These are phyloP conservation scores for Corylus heterophylla DNA, from an alignment of 306 rosid genomes.

Conservation along the genomic window DNA sequence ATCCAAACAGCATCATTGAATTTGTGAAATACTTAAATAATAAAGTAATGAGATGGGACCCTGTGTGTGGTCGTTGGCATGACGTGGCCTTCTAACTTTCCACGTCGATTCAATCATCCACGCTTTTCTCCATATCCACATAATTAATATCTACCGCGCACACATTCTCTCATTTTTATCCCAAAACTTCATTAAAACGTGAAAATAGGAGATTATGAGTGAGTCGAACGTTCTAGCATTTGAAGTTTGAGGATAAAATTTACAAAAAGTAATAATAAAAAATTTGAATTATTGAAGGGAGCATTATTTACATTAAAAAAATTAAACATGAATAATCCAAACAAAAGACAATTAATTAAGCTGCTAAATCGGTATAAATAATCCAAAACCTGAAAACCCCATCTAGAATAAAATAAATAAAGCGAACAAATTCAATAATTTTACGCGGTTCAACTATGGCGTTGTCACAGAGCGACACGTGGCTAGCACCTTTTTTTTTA, in stretches of 20 bases:
- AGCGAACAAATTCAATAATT: background rate
- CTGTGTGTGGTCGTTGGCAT: background rate
- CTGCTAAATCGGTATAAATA: background rate
- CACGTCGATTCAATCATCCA: background rate
- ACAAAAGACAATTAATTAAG: background rate
- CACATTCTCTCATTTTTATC: background rate
- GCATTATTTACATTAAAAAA: background rate
- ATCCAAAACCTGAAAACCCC: background rate
- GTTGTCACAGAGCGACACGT: constrained; percentile 28
- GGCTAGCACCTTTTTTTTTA: constrained; percentile 7
- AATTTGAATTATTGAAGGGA: background rate
- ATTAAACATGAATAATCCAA: background rate
- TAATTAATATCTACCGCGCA: background rate
- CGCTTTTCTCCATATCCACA: background rate
- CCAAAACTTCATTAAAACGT: background rate
- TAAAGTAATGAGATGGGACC: background rate
- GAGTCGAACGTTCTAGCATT: too few species aligned
- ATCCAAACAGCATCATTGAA: constrained; percentile 40
- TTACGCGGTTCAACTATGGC: constrained; percentile 24
- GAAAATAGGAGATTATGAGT: too few species aligned
- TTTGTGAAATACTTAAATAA: background rate
- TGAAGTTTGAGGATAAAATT: too few species aligned
- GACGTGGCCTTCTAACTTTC: constrained; percentile 14
- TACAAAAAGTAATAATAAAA: too few species aligned
- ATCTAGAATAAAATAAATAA: background rate